A percentile compares a stretch with the other conserved stretches of the same genome.
phyloP scores from a whole-genome alignment of 768 basidiomycete species.

The Mycena maculata region DNA sequence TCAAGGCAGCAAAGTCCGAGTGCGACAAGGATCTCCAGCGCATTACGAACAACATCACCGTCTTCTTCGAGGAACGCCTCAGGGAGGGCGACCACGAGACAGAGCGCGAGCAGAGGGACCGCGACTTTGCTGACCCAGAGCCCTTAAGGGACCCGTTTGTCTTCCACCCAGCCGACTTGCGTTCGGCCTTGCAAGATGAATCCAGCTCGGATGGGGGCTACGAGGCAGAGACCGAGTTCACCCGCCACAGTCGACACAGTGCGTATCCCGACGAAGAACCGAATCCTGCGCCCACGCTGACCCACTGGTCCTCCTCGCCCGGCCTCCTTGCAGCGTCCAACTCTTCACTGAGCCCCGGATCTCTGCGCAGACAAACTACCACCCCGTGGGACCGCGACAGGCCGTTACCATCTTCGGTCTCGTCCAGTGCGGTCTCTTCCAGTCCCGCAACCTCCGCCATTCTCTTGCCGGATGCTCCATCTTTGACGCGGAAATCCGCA shows the following conservation, averaged over 20 bases:
- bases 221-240: conserved; percentile 78
- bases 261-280: conserved; percentile 65
- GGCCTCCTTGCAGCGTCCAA: conserved; percentile 72
- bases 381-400: conserved; percentile 70
- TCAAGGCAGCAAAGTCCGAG: conserved; percentile 93
- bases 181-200: conserved; percentile 73
- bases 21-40: conserved; percentile 97
- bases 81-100: conserved; percentile 79
- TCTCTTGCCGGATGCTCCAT: conserved; percentile 68
- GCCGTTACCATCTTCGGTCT: conserved; percentile 64
- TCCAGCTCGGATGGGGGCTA: conserved; percentile 86
- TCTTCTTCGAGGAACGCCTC: conserved; percentile 93
- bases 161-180: conserved; percentile 67
- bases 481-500: conserved; percentile 71
- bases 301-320: conserved; percentile 66
- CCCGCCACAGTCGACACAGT: conserved; percentile 80
- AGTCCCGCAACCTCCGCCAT: conserved; percentile 72
- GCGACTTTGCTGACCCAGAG: conserved; percentile 68
- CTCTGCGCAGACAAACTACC: conserved; percentile 73
- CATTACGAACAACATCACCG: conserved; percentile 93
- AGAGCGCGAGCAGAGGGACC: conserved; percentile 71
- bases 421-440: conserved; percentile 65
- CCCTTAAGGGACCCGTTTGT: conserved; percentile 70
- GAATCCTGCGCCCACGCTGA: conserved; percentile 55
- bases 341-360: conserved; percentile 75